A percentile compares a stretch with the other conserved stretches of the same genome.
Evolutionary conservation across 352 stramenopile species (phyloP).

Genomic region (Phytophthora syringae): DNA sequence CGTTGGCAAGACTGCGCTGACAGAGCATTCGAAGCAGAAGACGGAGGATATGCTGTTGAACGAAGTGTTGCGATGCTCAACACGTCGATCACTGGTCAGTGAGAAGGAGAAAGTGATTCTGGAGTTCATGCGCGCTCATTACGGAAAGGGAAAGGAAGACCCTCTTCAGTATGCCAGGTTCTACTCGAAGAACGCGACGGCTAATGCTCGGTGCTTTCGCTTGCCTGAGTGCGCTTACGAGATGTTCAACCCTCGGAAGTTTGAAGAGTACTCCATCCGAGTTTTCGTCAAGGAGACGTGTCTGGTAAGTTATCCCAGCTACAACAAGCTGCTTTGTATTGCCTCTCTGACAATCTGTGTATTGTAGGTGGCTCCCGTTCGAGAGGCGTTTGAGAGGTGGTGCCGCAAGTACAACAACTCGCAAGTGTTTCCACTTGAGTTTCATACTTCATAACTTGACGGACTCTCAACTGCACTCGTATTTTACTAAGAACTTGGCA

Average conservation of each 20-base stretch:
- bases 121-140: conserved; percentile 82
- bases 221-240: conserved; percentile 63
- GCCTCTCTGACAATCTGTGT: neutral
- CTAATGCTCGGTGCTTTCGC: conserved; percentile 54
- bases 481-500: conserved; percentile 5
- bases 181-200: conserved; percentile 72
- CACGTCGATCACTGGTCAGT: conserved; percentile 32
- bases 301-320: conserved; percentile 47
- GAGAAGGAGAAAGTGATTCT: conserved; percentile 74
- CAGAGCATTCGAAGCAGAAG: conserved; percentile 48
- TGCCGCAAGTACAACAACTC: conserved; percentile 60
- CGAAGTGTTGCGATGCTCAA: conserved; percentile 66
- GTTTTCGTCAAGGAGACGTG: conserved; percentile 71
- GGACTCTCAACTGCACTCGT: neutral
- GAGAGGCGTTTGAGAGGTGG: conserved; percentile 65
- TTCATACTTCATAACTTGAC: conserved; percentile 20
- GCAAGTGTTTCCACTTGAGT: conserved; percentile 43
- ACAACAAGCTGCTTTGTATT: neutral
- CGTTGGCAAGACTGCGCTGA: conserved; percentile 70
- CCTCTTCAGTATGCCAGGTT: conserved; percentile 80
- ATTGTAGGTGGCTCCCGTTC: conserved; percentile 46
- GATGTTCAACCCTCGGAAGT: conserved; percentile 70
- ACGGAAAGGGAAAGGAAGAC: conserved; percentile 81
- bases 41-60: conserved; percentile 57
- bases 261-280: conserved; percentile 74